Evolutionary conservation across 148 eudicot species (phyloP).

Genomic region (Cornus florida): DNA sequence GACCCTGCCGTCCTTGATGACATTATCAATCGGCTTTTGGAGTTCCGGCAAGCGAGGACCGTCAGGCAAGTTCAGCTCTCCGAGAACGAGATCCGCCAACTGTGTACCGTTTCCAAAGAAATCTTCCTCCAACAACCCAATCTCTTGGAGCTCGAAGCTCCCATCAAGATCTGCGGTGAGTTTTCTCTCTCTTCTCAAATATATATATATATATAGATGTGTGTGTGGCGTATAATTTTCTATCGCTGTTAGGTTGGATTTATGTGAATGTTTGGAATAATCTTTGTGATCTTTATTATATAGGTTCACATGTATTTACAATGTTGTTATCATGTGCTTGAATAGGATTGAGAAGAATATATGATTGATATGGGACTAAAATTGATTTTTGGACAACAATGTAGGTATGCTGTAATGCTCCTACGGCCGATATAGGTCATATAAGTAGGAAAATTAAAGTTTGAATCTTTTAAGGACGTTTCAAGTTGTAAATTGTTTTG

Average conservation of each 20-base stretch:
- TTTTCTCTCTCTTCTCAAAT: background rate
- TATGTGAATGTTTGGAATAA: background rate
- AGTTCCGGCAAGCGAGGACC: conserved; percentile 53
- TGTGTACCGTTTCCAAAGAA: conserved; percentile 56
- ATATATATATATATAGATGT: background rate
- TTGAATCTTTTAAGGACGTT: too few relatives aligned
- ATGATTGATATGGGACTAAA: background rate
- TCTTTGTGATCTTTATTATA: background rate
- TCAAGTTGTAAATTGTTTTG: too few relatives aligned
- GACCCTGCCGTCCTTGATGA: conserved; percentile 60
- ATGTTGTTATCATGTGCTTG: background rate
- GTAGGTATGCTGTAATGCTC: background rate
- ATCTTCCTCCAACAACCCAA: conserved; percentile 64
- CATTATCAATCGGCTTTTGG: conserved; percentile 58
- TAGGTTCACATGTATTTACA: background rate
- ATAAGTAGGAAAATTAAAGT: background rate
- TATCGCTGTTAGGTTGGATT: background rate
- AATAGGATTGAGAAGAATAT: background rate
- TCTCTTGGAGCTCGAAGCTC: conserved; percentile 76
- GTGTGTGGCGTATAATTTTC: background rate
- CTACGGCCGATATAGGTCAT: background rate
- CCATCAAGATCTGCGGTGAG: conserved; percentile 81
- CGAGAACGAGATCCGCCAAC: conserved; percentile 76
- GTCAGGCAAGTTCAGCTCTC: conserved; percentile 71
- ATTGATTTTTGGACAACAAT: background rate